Percentiles rank a stretch among this genome's conserved stretches.
These are phyloP conservation scores for Podaxis rugospora DNA, from an alignment of 768 basidiomycete genomes.

Conservation along the genomic window DNA sequence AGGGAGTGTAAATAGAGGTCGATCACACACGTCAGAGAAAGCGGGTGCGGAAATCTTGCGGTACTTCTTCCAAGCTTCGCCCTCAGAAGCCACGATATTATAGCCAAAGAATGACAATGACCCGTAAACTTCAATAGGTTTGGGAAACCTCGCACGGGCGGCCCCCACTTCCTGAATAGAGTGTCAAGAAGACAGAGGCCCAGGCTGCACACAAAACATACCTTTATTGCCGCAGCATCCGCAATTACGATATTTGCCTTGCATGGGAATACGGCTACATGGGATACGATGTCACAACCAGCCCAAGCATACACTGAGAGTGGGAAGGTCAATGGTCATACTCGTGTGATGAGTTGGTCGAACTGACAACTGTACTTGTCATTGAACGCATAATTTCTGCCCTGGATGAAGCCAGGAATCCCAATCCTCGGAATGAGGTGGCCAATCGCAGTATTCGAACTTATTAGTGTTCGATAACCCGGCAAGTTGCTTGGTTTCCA, in stretches of 20 bases:
- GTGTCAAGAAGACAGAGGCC: neutral
- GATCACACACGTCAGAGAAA: constrained; percentile 49
- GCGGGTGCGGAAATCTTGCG: constrained; percentile 58
- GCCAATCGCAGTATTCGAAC: neutral
- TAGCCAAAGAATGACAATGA: constrained; percentile 47
- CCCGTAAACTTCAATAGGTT: constrained; percentile 44
- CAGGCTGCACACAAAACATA: constrained; percentile 6
- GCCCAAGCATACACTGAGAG: neutral
- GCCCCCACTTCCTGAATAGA: constrained; percentile 42
- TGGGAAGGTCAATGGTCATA: neutral
- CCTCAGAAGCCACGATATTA: constrained; percentile 63
- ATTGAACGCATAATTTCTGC: neutral
- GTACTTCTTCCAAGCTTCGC: constrained; percentile 64
- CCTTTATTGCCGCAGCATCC: constrained; percentile 38
- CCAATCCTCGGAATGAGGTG: neutral
- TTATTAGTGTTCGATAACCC: constrained; percentile 1
- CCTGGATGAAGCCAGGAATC: neutral
- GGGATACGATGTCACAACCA: constrained; percentile 6
- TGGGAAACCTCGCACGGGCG: constrained; percentile 50
- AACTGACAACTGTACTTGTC: constrained; percentile 1
- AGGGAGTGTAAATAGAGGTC: neutral
- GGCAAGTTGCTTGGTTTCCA: neutral
- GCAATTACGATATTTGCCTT: constrained; percentile 25
- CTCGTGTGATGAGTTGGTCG: neutral
- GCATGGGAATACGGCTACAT: constrained; percentile 14